Percentiles rank a stretch among this genome's conserved stretches.
Evolutionary conservation across 2,329 filamentous ascomycete species (phyloP).

Genomic region (Claviceps sp.): DNA sequence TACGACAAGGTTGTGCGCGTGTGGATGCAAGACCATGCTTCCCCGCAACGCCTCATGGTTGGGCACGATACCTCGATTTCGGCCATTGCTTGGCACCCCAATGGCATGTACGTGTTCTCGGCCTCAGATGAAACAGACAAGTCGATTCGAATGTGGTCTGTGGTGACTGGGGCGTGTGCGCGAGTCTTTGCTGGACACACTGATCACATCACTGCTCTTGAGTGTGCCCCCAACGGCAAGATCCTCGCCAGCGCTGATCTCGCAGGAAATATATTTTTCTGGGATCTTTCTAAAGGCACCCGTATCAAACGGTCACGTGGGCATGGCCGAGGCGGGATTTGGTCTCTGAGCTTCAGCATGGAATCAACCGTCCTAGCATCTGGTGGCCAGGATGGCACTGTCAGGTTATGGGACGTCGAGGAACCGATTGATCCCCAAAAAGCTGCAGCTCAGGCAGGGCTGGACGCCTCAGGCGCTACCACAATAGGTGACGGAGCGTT

Average conservation of each 20-base stretch:
- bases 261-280: conserved; percentile 81
- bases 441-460: conserved; percentile 31
- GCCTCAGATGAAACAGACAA: conserved; percentile 75
- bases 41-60: conserved; percentile 73
- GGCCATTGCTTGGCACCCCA: conserved; percentile 84
- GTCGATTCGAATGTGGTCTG: conserved; percentile 93
- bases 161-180: conserved; percentile 76
- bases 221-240: conserved; percentile 79
- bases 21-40: conserved; percentile 88
- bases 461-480: conserved; percentile 28
- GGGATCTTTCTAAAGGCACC: conserved; percentile 80
- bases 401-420: conserved; percentile 86
- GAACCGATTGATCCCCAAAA: conserved; percentile 53
- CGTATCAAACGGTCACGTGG: conserved; percentile 87
- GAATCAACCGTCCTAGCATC: conserved; percentile 86
- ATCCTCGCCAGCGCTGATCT: conserved; percentile 84
- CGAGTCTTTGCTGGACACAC: conserved; percentile 87
- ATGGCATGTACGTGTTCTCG: conserved; percentile 86
- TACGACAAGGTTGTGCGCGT: conserved; percentile 84
- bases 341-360: conserved; percentile 84
- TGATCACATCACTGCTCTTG: conserved; percentile 71
- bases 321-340: conserved; percentile 86
- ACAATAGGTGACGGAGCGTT: conserved; percentile 31
- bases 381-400: conserved; percentile 81
- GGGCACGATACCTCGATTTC: conserved; percentile 93